phyloP scores from a whole-genome alignment of 1,139 yeast species.

The Suhomyces taliae region DNA sequence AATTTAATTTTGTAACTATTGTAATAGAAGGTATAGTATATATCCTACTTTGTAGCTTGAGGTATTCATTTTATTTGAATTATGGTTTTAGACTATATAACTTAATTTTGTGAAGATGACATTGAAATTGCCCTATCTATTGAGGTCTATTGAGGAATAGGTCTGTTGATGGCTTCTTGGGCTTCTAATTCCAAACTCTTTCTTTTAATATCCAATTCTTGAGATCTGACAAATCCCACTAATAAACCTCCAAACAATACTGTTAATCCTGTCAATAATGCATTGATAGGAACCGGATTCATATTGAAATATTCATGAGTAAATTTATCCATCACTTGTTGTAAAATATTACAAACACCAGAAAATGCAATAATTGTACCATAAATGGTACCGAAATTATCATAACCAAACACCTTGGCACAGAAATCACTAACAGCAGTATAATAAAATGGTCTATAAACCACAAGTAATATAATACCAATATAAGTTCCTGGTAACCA shows the following conservation, averaged over 20 bases:
- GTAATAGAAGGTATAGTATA: no score
- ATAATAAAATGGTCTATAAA: slow-evolving; percentile 88
- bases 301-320: slow-evolving; percentile 67
- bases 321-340: slow-evolving; percentile 63
- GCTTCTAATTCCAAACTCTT: slow-evolving; percentile 63
- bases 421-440: slow-evolving; percentile 89
- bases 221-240: slow-evolving; percentile 53
- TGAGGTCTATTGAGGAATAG: slow-evolving; percentile 43
- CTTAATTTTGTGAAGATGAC: no score
- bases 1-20: no score
- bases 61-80: no score
- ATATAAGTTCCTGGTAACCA: slow-evolving; percentile 52
- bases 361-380: slow-evolving; percentile 82
- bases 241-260: slow-evolving; percentile 53
- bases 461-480: slow-evolving; percentile 71
- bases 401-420: slow-evolving; percentile 91
- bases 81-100: no score
- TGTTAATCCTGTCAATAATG: slow-evolving; percentile 52
- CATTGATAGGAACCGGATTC: slow-evolving; percentile 80
- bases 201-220: slow-evolving; percentile 51
- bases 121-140: background rate
- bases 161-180: slow-evolving; percentile 50
- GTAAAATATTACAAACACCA: slow-evolving; percentile 74
- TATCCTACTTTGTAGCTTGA: no score
- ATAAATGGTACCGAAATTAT: slow-evolving; percentile 88